phyloP scores from a whole-genome alignment of 164 flowering plant species.

The Dillenia suffruticosa region DNA sequence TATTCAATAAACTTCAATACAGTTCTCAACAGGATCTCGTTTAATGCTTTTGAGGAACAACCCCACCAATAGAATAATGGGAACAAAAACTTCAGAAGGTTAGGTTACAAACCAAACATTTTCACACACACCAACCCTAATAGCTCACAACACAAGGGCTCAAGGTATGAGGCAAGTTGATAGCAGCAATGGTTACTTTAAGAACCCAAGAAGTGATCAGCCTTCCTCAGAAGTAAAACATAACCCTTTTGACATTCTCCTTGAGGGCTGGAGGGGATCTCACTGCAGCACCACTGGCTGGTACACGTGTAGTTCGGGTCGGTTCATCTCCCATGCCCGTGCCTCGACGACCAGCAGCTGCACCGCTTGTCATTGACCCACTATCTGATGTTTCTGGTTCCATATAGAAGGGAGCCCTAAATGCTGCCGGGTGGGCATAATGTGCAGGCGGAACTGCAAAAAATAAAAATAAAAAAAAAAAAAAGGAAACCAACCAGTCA shows the following conservation, averaged over 20 bases:
- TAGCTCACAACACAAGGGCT: no score
- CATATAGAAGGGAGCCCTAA: constrained; percentile 78
- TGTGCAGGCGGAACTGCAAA: constrained; percentile 77
- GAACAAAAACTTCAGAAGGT: no score
- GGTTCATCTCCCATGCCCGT: constrained; percentile 21
- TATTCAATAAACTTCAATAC: no score
- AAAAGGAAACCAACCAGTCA: not conserved
- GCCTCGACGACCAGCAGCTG: constrained; percentile 41
- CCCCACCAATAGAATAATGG: no score
- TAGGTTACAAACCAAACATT: no score
- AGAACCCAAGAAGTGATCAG: no score
- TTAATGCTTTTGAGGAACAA: no score
- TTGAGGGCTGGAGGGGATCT: constrained; percentile 67
- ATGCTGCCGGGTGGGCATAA: constrained; percentile 81
- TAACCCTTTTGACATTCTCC: constrained; percentile 72
- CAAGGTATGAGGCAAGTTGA: no score
- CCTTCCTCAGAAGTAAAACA: constrained; percentile 54
- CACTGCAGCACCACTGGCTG: constrained; percentile 45
- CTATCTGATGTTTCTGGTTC: constrained; percentile 78
- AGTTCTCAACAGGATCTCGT: no score
- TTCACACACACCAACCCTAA: no score
- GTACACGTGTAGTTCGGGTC: constrained; percentile 38
- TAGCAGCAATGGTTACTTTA: no score
- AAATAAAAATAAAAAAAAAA: no score
- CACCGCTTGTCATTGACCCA: constrained; percentile 61